phyloP scores from a whole-genome alignment of 2,329 filamentous ascomycete species.

The Fusarium humuli region DNA sequence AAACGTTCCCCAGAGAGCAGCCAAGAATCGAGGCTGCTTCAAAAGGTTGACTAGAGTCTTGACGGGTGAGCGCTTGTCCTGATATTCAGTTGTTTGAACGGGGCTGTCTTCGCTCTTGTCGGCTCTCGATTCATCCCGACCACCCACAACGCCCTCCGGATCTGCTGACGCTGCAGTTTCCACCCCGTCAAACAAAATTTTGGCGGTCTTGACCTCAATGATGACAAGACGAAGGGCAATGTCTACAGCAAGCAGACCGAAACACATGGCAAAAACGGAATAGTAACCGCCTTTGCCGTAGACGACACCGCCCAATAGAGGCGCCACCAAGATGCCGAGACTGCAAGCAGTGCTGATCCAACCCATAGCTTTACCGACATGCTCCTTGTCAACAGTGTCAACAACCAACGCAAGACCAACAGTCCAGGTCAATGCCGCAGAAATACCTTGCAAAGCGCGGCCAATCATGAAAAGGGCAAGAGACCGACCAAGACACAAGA shows the following conservation, averaged over 20 bases:
- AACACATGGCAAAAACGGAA: slow-evolving; percentile 53
- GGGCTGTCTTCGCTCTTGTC: neutral
- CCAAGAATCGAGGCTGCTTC: slow-evolving; percentile 49
- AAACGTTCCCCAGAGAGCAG: slow-evolving; percentile 52
- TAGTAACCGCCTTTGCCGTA: slow-evolving; percentile 51
- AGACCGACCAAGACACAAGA: slow-evolving; percentile 49
- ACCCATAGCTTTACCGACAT: slow-evolving; percentile 50
- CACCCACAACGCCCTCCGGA: slow-evolving; percentile 2
- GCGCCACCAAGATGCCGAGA: slow-evolving; percentile 49
- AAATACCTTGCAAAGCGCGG: slow-evolving; percentile 50
- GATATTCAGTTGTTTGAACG: neutral
- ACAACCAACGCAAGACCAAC: slow-evolving; percentile 53
- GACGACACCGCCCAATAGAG: slow-evolving; percentile 51
- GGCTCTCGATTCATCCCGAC: neutral
- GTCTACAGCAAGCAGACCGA: slow-evolving; percentile 50
- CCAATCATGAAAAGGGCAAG: slow-evolving; percentile 51
- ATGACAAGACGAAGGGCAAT: slow-evolving; percentile 50
- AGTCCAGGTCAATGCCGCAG: slow-evolving; percentile 52
- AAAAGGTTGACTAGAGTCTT: slow-evolving; percentile 45
- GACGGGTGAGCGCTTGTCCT: slow-evolving; percentile 30
- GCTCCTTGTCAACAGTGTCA: slow-evolving; percentile 49
- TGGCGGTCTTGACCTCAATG: slow-evolving; percentile 50
- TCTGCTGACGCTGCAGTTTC: neutral
- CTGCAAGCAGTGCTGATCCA: slow-evolving; percentile 52
- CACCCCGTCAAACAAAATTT: slow-evolving; percentile 42